These are phyloP conservation scores for Bromus sterilis DNA, from an alignment of 176 grass and related monocot genomes.

Conservation along the genomic window DNA sequence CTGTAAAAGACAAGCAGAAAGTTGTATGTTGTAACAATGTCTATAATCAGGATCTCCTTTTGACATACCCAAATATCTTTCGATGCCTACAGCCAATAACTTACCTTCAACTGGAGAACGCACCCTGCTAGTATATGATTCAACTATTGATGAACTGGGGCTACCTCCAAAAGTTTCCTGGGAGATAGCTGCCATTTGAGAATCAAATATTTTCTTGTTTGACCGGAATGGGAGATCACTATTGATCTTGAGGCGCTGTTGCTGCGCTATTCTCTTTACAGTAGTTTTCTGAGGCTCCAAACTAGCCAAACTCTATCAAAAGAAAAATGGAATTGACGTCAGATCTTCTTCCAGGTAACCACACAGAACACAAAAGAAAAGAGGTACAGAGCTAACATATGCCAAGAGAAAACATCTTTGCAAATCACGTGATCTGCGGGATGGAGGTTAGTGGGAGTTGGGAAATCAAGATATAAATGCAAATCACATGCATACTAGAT, in stretches of 20 bases:
- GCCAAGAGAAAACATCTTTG: not conserved
- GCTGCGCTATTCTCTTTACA: constrained; percentile 73
- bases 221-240: constrained; percentile 61
- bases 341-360: constrained; percentile 11
- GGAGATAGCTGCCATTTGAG: constrained; percentile 47
- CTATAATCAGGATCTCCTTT: constrained; percentile 17
- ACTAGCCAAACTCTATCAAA: constrained; percentile 52
- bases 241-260: constrained; percentile 55
- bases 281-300: constrained; percentile 84
- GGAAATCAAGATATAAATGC: not conserved
- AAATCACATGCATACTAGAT: not conserved
- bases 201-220: constrained; percentile 81
- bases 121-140: constrained; percentile 43
- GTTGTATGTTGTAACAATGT: not conserved
- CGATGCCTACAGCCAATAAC: not conserved
- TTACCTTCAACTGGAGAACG: constrained; percentile 38
- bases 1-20: constrained; percentile 22
- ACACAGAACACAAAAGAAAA: constrained; percentile 2
- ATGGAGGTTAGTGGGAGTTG: not conserved
- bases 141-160: constrained; percentile 32
- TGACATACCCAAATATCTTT: constrained; percentile 2
- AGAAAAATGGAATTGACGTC: not conserved
- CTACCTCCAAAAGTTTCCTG: constrained; percentile 33
- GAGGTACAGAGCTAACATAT: not conserved
- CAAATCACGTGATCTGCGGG: not conserved